phyloP scores from a whole-genome alignment of 495 filamentous ascomycete species.

The Chaetomidium leptoderma region DNA sequence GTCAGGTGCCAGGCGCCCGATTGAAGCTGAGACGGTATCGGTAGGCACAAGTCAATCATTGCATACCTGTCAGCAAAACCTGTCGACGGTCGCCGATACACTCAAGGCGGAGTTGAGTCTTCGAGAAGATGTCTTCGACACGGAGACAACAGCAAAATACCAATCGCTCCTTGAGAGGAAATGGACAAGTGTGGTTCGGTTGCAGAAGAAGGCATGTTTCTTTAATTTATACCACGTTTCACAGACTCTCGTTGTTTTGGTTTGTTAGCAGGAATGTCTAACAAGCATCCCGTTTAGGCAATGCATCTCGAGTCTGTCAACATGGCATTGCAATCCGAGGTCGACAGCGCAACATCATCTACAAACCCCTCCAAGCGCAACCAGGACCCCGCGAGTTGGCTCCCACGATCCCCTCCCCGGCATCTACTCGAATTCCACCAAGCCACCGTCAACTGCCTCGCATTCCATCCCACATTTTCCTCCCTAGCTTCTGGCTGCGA shows the following conservation, averaged over 20 bases:
- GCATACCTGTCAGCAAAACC: slow-evolving; percentile 75
- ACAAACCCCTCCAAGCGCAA: slow-evolving; percentile 57
- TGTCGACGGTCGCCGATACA: slow-evolving; percentile 59
- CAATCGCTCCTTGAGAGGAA: slow-evolving; percentile 88
- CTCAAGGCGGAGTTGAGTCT: slow-evolving; percentile 62
- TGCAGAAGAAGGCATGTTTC: slow-evolving; percentile 78
- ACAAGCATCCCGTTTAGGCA: slow-evolving; percentile 51
- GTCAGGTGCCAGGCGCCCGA: background rate
- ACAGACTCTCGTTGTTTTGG: background rate
- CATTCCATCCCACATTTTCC: slow-evolving; percentile 91
- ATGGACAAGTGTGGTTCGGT: slow-evolving; percentile 86
- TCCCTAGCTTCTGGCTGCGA: slow-evolving; percentile 89
- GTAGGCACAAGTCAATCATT: slow-evolving; percentile 82
- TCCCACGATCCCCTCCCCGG: slow-evolving; percentile 71
- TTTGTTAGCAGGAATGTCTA: background rate
- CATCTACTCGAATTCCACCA: slow-evolving; percentile 83
- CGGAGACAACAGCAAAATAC: slow-evolving; percentile 76
- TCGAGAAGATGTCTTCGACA: slow-evolving; percentile 65
- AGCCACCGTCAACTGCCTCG: slow-evolving; percentile 76
- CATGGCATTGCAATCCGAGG: slow-evolving; percentile 66
- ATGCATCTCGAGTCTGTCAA: slow-evolving; percentile 84
- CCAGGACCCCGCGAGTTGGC: slow-evolving; percentile 83
- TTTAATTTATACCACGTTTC: background rate
- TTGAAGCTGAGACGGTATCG: slow-evolving; percentile 10
- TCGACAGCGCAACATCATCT: slow-evolving; percentile 70